These are phyloP conservation scores for Venturia effusa DNA, from an alignment of 2,329 filamentous ascomycete species.

Conservation along the genomic window DNA sequence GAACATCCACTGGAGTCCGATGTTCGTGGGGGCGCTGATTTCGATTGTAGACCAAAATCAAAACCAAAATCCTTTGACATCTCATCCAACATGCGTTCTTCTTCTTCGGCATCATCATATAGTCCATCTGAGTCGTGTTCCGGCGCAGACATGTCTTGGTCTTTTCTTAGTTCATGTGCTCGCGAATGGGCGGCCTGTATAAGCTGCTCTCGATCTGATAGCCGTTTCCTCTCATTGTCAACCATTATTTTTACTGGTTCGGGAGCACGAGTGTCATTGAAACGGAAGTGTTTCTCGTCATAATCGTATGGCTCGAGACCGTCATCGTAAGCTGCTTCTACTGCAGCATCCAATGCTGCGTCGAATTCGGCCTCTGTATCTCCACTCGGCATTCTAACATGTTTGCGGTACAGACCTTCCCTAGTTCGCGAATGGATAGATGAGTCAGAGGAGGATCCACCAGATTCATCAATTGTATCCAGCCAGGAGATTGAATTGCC, in stretches of 20 bases:
- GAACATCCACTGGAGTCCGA: slow-evolving; percentile 74
- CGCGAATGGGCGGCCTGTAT: slow-evolving; percentile 13
- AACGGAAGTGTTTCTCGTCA: slow-evolving; percentile 21
- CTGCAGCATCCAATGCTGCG: slow-evolving; percentile 84
- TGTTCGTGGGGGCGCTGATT: slow-evolving; percentile 56
- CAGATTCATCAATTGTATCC: slow-evolving; percentile 89
- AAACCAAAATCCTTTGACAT: slow-evolving; percentile 82
- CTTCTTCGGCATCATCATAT: slow-evolving; percentile 34
- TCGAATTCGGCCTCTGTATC: slow-evolving; percentile 85
- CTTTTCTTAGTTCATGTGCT: slow-evolving; percentile 1
- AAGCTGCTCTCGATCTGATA: slow-evolving; percentile 4
- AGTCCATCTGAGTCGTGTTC: slow-evolving; percentile 14
- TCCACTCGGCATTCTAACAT: slow-evolving; percentile 56
- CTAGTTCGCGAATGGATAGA: slow-evolving; percentile 75
- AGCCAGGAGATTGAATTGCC: slow-evolving; percentile 70
- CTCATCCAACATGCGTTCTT: slow-evolving; percentile 58
- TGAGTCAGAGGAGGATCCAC: slow-evolving; percentile 59
- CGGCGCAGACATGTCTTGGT: neutral
- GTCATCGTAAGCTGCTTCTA: slow-evolving; percentile 92
- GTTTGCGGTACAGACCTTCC: slow-evolving; percentile 57
- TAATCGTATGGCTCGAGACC: slow-evolving; percentile 64
- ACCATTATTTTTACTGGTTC: slow-evolving; percentile 68
- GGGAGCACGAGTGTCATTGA: neutral
- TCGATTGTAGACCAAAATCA: slow-evolving; percentile 58
- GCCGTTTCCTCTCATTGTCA: slow-evolving; percentile 43